Base-by-base conservation (phyloP, 495 filamentous ascomycete species). In the Podospora appendiculata region DNA sequence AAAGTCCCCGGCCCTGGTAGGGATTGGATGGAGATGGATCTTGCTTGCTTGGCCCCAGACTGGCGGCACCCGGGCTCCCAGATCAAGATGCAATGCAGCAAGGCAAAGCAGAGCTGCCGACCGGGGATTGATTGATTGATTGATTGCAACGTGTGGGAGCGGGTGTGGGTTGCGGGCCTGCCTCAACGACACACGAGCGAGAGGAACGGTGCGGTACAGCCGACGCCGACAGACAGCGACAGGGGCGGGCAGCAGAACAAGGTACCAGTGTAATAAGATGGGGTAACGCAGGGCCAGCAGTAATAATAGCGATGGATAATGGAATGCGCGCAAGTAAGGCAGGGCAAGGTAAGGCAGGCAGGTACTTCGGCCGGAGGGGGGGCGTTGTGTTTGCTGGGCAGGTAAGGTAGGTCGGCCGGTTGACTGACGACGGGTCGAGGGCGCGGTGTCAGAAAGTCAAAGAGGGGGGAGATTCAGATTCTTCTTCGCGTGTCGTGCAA, bases 401-500 rank as follows among this genome's bases (percentile, higher is more conserved):
- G 19, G 9, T 50, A 7, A 7, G 33, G 47, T 39, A 43, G 14
- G n/a, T 40, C 11, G 36, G 35, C 41, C 44, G 42, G 34, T 18
- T 38, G 13, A n/a, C 34, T 36, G 34, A 39, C 45, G 33, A 45
- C 32, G n/a, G 45, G 32, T 43, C 16, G 45, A 40, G 45, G 45
- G 39, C 52, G 52, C 52, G 52, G 40, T 50, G 48, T 33, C 17
- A 32, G 43, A 17, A 45, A 32, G 44, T 41, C 36, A 42, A 25
- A 38, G 48, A 48, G 50, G 25, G 50, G 25, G 25, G 25, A 57
- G 55, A 45, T 51, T 32, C 40, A 47, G 32, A 36, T 19, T 35
- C 34, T 50, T 45, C 46, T 45, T 19, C 40, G 45, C 45, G 52
- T 14, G 54, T 56, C 54, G 58, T 52, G 60, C 53, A 64, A 51